Evolutionary conservation across 345 rosid species (phyloP), one percentile per base, ranked within the genome.

Genomic region (Hibiscus mutabilis): DNA sequence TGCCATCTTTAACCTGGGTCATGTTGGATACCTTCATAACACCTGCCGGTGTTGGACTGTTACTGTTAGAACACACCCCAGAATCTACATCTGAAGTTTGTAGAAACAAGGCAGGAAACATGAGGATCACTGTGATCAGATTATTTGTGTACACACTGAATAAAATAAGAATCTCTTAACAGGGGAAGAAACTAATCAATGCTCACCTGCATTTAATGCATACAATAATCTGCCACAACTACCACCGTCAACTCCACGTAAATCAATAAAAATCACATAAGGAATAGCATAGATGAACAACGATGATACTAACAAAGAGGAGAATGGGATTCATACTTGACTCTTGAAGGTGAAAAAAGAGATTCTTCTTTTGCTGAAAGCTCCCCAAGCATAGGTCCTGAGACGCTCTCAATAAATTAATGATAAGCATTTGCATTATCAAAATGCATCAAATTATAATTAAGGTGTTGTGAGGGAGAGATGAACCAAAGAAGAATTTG

Each of bases 311-410:
- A 73, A 53, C 40, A 70, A 11, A 70, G 74, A 74, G 75, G 60
- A 74, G 60, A 73, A 61, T 6, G 19, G 56, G 51, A 72, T 37
- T 58, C 90, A 61, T 91, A 91, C 99, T 95, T 95, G 83, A 87
- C 90, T 84, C 93, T 87, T 56, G 97, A 83, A 78, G 97, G 92
- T 74, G 97, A 86, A 85, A 90, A 84, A 0, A 76, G 86, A 66
- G 91, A 87, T 72, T 92, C 98, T 81, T 90, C 98, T 84, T 92
- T 92, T 84, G 84, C 63, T 65, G 78, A 70, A 73, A 69, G 88
- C 70, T 89, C 97, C 75, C 88, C 96, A 56, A 72, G 75, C 80
- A 77, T 76, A 42, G 81, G 69, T 63, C 86, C 88, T 82, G 82
- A 22, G 27, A 64, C 55, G 74, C 55, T 73, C 74, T 68, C 71